phyloP scores from a whole-genome alignment of 805 yeast genomes.

The Yarrowia osloensis region DNA sequence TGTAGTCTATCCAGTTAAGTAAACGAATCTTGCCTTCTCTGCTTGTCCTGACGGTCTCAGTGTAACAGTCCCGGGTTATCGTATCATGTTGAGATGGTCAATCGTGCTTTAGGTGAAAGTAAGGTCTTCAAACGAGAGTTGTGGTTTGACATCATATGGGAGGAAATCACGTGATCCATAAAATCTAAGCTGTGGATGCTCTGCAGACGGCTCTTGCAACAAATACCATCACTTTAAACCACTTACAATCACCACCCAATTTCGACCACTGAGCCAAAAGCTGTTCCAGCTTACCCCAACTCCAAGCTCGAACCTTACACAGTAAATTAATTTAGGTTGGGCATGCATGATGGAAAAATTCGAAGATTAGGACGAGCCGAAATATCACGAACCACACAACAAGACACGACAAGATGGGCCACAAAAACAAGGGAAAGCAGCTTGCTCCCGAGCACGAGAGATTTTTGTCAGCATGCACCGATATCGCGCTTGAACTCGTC shows the following conservation, averaged over 20 bases:
- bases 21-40: no score
- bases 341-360: constrained; percentile 24
- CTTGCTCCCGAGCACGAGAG: constrained; percentile 90
- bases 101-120: no score
- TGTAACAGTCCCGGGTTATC: no score
- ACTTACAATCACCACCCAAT: no score
- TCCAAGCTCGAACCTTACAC: neutral
- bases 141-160: no score
- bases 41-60: no score
- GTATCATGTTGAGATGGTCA: no score
- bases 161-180: no score
- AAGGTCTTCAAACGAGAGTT: no score
- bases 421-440: constrained; percentile 53
- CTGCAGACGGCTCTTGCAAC: no score
- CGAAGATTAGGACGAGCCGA: neutral
- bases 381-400: neutral
- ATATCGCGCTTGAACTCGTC: constrained; percentile 82
- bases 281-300: neutral
- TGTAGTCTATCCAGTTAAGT: neutral
- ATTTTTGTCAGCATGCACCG: constrained; percentile 89
- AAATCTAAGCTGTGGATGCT: no score
- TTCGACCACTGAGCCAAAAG: neutral
- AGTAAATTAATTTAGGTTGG: constrained; percentile 19
- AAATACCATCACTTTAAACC: no score
- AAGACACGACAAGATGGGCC: constrained; percentile 34